Percentiles rank a stretch among this genome's conserved stretches.
phyloP scores from a whole-genome alignment of 2,329 filamentous ascomycete species.

The Lecanicillium sp. region DNA sequence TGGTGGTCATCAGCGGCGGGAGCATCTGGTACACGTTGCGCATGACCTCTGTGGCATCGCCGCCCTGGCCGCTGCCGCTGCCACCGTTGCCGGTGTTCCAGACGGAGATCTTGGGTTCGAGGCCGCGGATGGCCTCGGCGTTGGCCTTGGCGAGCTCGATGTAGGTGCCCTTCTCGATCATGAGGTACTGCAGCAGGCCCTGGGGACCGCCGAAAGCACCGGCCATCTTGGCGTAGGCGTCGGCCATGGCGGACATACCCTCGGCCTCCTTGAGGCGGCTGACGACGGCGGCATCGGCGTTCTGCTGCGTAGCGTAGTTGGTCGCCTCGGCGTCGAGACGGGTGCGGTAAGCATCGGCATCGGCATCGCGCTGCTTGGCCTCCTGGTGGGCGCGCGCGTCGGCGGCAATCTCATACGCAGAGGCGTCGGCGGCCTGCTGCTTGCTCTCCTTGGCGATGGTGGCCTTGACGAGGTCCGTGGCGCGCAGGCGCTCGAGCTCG shows the following conservation, averaged over 20 bases:
- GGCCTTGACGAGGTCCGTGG: slow-evolving; percentile 66
- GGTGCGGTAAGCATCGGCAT: slow-evolving; percentile 43
- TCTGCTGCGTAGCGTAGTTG: slow-evolving; percentile 34
- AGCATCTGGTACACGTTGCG: slow-evolving; percentile 80
- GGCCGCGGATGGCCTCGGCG: slow-evolving; percentile 64
- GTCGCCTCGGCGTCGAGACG: slow-evolving; percentile 40
- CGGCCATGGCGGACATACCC: slow-evolving; percentile 69
- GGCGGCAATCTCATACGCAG: slow-evolving; percentile 46
- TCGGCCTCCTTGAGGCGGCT: slow-evolving; percentile 68
- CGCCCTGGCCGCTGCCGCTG: slow-evolving; percentile 32
- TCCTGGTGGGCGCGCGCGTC: slow-evolving; percentile 49
- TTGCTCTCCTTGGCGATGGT: slow-evolving; percentile 59
- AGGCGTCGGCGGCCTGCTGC: slow-evolving; percentile 57
- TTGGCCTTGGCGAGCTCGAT: slow-evolving; percentile 73
- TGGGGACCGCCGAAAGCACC: slow-evolving; percentile 70
- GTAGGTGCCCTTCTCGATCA: slow-evolving; percentile 79
- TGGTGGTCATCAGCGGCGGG: slow-evolving; percentile 73
- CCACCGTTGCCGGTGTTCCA: slow-evolving; percentile 69
- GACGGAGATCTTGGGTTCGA: slow-evolving; percentile 84
- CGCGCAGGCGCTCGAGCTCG: slow-evolving; percentile 73
- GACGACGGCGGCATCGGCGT: slow-evolving; percentile 55
- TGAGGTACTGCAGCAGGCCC: slow-evolving; percentile 75
- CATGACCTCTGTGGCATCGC: slow-evolving; percentile 54
- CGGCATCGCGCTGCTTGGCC: slow-evolving; percentile 40
- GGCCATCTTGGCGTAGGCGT: slow-evolving; percentile 68